phyloP scores from a whole-genome alignment of 345 rosid genomes.

The Linum tenue region DNA sequence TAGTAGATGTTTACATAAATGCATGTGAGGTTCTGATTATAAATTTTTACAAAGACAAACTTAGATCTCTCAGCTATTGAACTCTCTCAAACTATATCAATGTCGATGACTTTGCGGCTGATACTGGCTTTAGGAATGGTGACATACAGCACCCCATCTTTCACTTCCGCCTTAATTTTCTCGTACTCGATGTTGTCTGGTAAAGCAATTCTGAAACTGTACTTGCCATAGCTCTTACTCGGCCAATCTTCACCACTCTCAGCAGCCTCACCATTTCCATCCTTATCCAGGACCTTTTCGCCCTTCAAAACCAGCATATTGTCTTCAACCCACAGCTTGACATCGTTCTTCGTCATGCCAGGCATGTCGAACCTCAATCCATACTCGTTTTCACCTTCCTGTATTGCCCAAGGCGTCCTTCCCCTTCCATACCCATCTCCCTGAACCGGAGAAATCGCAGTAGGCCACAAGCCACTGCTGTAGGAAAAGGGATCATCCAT shows the following conservation, averaged over 20 bases:
- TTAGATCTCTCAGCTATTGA: too few relatives aligned
- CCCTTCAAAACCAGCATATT: conserved; percentile 24
- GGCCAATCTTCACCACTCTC: conserved; percentile 35
- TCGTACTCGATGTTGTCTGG: conserved; percentile 52
- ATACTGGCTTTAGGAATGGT: conserved; percentile 19
- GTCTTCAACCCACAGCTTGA: conserved; percentile 26
- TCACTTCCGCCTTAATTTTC: conserved; percentile 55
- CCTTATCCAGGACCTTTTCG: conserved; percentile 7
- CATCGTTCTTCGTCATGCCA: conserved; percentile 27
- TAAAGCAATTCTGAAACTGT: conserved; percentile 45
- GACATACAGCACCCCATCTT: conserved; percentile 26
- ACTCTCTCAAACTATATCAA: conserved; percentile 16
- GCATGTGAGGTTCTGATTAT: too few relatives aligned
- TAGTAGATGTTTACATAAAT: too few relatives aligned
- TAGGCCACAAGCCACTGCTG: conserved; percentile 1
- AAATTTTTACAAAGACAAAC: neutral
- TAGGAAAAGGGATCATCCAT: conserved; percentile 12
- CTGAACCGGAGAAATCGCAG: neutral
- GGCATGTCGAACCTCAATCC: conserved; percentile 26
- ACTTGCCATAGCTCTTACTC: conserved; percentile 48
- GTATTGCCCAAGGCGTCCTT: conserved; percentile 27
- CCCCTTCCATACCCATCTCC: conserved; percentile 13
- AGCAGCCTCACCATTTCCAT: conserved; percentile 1
- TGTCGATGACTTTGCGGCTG: conserved; percentile 16
- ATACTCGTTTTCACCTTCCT: conserved; percentile 15